Evolutionary conservation across 1,284 basidiomycete species (phyloP).

Genomic region (Rhodotorula sp.): DNA sequence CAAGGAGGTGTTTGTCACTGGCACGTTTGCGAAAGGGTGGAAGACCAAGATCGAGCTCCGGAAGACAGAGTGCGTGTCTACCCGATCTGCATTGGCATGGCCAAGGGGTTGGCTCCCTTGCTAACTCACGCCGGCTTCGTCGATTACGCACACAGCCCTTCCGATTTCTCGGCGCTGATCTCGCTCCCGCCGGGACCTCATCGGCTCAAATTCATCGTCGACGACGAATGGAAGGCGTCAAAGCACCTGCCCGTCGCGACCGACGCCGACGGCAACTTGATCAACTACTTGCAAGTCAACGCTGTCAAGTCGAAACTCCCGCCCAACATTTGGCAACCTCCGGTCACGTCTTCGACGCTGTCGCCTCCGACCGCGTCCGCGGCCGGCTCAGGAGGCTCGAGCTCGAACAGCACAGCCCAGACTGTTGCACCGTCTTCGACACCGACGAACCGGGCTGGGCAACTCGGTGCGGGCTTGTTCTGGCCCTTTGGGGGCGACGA

Average conservation of each 20-base stretch:
- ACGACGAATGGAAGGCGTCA: constrained; percentile 76
- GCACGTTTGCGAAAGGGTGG: constrained; percentile 61
- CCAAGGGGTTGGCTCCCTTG: not conserved
- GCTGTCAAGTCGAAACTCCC: constrained; percentile 18
- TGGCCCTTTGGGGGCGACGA: constrained; percentile 8
- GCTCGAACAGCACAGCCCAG: no score
- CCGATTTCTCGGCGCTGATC: constrained; percentile 53
- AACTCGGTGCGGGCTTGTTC: not conserved
- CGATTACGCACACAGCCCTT: constrained; percentile 26
- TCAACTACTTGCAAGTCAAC: constrained; percentile 80
- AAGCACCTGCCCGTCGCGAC: constrained; percentile 82
- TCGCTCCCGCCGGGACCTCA: constrained; percentile 84
- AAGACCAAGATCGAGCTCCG: constrained; percentile 55
- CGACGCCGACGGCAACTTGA: constrained; percentile 89
- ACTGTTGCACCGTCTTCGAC: not conserved
- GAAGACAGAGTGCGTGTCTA: constrained; percentile 49
- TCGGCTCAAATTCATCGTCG: constrained; percentile 93
- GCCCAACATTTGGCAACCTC: constrained; percentile 3
- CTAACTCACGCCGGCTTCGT: not conserved
- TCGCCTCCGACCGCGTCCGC: not conserved
- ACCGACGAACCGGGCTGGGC: not conserved
- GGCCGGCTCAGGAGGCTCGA: not conserved
- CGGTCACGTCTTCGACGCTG: constrained; percentile 6
- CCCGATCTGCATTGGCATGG: not conserved
- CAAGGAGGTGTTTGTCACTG: constrained; percentile 57